Percentiles rank a stretch among this genome's conserved stretches.
These are phyloP conservation scores for Tylopilus subfusipes DNA, from an alignment of 768 basidiomycete species.

Conservation along the genomic window DNA sequence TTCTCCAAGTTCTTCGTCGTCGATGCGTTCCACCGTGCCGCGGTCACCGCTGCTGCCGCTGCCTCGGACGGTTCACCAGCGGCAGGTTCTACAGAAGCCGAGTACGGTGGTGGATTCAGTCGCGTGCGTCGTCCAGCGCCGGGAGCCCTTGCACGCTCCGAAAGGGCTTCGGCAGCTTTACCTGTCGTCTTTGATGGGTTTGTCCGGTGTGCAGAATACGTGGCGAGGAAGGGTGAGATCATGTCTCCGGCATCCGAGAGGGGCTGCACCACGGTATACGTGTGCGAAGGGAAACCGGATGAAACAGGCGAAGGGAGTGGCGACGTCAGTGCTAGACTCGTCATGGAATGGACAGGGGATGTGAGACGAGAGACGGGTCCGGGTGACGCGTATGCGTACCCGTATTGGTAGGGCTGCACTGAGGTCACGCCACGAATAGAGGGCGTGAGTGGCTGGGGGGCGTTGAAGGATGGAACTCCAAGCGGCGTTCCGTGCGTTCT, in stretches of 20 bases:
- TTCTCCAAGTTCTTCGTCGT: background rate
- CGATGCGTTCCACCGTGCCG: background rate
- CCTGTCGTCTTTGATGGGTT: background rate
- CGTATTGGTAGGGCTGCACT: background rate
- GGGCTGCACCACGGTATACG: background rate
- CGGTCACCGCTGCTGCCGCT: too few species aligned
- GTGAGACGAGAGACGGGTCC: background rate
- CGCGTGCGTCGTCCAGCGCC: slow-evolving; percentile 13
- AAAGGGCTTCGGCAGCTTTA: slow-evolving; percentile 4
- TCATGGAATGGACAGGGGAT: slow-evolving; percentile 11
- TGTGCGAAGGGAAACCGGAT: background rate
- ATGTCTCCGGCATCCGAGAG: slow-evolving; percentile 21
- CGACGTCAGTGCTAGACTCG: slow-evolving; percentile 4
- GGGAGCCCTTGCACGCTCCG: background rate
- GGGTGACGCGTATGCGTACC: background rate
- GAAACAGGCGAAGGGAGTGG: slow-evolving; percentile 1
- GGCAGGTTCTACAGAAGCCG: background rate
- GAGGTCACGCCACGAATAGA: background rate
- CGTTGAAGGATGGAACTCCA: background rate
- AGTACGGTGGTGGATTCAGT: slow-evolving; percentile 30
- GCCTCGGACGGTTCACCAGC: background rate
- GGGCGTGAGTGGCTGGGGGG: background rate
- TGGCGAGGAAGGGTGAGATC: slow-evolving; percentile 22
- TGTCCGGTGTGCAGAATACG: slow-evolving; percentile 3
- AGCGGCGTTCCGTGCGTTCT: background rate